These are phyloP conservation scores for Mytilinidion resinicola DNA, from an alignment of 495 filamentous ascomycete genomes.

Conservation along the genomic window DNA sequence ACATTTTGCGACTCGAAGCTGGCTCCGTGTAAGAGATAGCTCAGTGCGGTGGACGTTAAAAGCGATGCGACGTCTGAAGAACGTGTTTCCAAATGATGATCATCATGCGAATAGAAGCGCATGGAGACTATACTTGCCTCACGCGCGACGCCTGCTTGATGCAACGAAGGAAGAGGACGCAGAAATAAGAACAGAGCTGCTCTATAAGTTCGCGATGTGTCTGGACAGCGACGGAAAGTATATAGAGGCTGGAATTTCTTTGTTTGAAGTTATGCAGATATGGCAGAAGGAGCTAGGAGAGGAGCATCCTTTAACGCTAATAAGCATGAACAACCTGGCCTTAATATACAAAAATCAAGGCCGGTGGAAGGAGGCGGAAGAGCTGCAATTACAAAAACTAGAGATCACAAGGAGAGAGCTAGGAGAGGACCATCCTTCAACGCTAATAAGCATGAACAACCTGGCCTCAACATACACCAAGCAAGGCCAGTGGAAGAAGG, in stretches of 20 bases:
- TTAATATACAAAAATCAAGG: background rate
- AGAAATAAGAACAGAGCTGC: background rate
- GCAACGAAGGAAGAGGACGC: background rate
- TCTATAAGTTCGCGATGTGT: constrained; percentile 6
- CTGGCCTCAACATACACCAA: too few relatives aligned
- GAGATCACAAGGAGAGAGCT: too few relatives aligned
- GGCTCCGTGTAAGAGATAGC: constrained; percentile 27
- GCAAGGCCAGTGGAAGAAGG: too few relatives aligned
- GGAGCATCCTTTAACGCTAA: constrained; percentile 27
- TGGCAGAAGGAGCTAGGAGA: constrained; percentile 15
- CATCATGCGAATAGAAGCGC: constrained; percentile 25
- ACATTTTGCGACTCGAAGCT: constrained; percentile 35
- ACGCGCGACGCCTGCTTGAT: constrained; percentile 17
- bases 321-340: constrained; percentile 17
- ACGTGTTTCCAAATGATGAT: constrained; percentile 26
- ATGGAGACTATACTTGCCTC: constrained; percentile 32
- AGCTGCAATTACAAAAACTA: background rate
- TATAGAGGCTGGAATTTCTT: background rate
- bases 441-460: too few relatives aligned
- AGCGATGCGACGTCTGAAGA: constrained; percentile 13
- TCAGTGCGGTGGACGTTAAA: constrained; percentile 12
- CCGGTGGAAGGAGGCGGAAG: background rate
- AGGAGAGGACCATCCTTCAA: too few relatives aligned
- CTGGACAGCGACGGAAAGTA: background rate
- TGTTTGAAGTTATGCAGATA: constrained; percentile 13